phyloP scores from a whole-genome alignment of 2,329 filamentous ascomycete genomes.

The Beauveria sp. region DNA sequence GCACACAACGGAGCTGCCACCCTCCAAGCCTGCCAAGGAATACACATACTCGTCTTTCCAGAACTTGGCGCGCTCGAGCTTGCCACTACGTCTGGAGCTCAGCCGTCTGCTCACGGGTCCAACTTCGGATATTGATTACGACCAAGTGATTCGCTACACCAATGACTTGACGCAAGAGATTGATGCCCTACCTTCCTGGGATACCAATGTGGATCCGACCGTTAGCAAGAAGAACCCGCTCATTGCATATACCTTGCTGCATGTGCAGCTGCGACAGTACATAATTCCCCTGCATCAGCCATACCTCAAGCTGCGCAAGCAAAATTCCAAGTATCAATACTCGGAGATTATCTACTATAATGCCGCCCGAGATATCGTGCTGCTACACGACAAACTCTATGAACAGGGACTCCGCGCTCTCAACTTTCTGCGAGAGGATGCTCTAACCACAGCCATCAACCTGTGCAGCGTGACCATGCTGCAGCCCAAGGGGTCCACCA shows the following conservation, averaged over 20 bases:
- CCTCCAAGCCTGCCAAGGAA: slow-evolving; percentile 41
- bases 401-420: slow-evolving; percentile 51
- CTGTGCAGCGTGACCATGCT: slow-evolving; percentile 54
- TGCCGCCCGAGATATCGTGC: slow-evolving; percentile 51
- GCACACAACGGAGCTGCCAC: slow-evolving; percentile 41
- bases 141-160: slow-evolving; percentile 53
- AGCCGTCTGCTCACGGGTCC: slow-evolving; percentile 49
- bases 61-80: slow-evolving; percentile 47
- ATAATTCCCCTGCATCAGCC: slow-evolving; percentile 55
- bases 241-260: slow-evolving; percentile 51
- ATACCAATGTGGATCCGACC: slow-evolving; percentile 28
- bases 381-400: slow-evolving; percentile 53
- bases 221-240: slow-evolving; percentile 44
- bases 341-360: slow-evolving; percentile 59
- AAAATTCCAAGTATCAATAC: slow-evolving; percentile 54
- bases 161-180: slow-evolving; percentile 55
- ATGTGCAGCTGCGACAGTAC: slow-evolving; percentile 54
- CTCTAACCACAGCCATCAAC: slow-evolving; percentile 52
- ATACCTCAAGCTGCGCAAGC: slow-evolving; percentile 51
- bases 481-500: slow-evolving; percentile 50
- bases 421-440: slow-evolving; percentile 54
- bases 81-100: slow-evolving; percentile 48
- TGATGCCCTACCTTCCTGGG: slow-evolving; percentile 51
- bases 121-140: slow-evolving; percentile 49
- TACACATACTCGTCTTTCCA: slow-evolving; percentile 55